A percentile compares a stretch with the other conserved stretches of the same genome.
These are phyloP conservation scores for Paramecium primaurelia DNA, from an alignment of 73 alveolate species.

Conservation along the genomic window DNA sequence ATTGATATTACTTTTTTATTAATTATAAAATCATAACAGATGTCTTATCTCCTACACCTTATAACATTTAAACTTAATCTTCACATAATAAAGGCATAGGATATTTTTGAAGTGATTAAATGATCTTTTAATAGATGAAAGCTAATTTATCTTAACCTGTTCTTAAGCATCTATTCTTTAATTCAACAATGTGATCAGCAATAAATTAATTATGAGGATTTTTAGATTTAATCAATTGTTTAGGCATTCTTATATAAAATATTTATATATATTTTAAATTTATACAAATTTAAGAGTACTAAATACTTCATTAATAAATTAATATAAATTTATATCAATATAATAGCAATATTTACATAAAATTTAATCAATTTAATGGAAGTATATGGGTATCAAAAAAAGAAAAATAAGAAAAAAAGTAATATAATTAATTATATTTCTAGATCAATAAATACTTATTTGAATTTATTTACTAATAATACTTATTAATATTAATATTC, in stretches of 20 bases:
- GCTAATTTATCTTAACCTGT: slow-evolving; percentile 23
- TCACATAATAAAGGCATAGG: slow-evolving; percentile 46
- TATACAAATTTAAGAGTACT: too few relatives aligned
- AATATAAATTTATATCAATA: too few relatives aligned
- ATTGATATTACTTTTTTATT: not conserved
- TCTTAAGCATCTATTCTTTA: not conserved
- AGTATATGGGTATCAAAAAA: too few relatives aligned
- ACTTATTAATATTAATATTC: too few relatives aligned
- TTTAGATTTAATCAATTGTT: not conserved
- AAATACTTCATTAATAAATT: too few relatives aligned
- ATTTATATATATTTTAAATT: too few relatives aligned
- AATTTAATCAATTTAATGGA: too few relatives aligned
- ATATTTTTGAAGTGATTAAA: slow-evolving; percentile 15
- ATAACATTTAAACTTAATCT: not conserved
- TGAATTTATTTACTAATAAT: too few relatives aligned
- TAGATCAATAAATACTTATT: too few relatives aligned
- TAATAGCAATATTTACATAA: too few relatives aligned
- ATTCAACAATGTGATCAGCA: not conserved
- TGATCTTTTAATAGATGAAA: not conserved
- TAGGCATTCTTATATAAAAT: not conserved
- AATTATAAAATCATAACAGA: not conserved
- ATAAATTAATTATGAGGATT: slow-evolving; percentile 28
- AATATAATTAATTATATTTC: too few relatives aligned
- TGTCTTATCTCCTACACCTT: slow-evolving; percentile 44
- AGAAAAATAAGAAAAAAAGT: too few relatives aligned